Conservation (phyloP, 257 asterid species). For the Nemophila menziesii region DNA sequence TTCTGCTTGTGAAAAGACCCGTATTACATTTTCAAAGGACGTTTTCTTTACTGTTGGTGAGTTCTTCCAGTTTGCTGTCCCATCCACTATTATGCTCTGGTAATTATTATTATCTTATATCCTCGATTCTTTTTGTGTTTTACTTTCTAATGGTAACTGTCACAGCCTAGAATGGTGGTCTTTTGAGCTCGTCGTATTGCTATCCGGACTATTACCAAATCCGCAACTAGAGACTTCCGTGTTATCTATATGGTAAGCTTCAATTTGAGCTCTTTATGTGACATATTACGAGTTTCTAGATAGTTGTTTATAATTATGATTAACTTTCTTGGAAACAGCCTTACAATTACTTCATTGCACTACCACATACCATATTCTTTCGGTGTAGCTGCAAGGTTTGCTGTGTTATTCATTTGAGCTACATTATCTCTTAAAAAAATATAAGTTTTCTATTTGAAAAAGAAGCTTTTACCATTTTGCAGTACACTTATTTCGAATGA, state of each 20-base stretch:
- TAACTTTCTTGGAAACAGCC: slow-evolving; percentile 27
- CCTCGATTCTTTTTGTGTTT: background rate
- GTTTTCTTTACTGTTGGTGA: slow-evolving; percentile 34
- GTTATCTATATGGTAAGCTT: slow-evolving; percentile 52
- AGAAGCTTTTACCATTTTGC: background rate
- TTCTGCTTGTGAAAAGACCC: slow-evolving; percentile 35
- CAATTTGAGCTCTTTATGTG: background rate
- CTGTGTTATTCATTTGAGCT: background rate
- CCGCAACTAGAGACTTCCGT: slow-evolving; percentile 76
- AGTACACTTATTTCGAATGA: slow-evolving; percentile 55
- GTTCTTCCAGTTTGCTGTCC: slow-evolving; percentile 56
- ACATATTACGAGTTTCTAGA: background rate
- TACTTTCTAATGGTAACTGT: background rate
- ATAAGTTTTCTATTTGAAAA: background rate
- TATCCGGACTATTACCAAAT: slow-evolving; percentile 70
- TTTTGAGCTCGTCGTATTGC: slow-evolving; percentile 52
- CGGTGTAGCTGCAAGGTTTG: no score
- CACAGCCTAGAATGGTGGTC: slow-evolving; percentile 81
- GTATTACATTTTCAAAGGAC: slow-evolving; percentile 25
- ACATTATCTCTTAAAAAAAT: no score
- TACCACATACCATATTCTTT: slow-evolving; percentile 45
- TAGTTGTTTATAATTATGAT: background rate
- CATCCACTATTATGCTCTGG: slow-evolving; percentile 89
- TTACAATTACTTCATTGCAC: slow-evolving; percentile 48
- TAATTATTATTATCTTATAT: slow-evolving; percentile 6